phyloP scores from a whole-genome alignment of 164 flowering plant species.

The Annona cherimola region DNA sequence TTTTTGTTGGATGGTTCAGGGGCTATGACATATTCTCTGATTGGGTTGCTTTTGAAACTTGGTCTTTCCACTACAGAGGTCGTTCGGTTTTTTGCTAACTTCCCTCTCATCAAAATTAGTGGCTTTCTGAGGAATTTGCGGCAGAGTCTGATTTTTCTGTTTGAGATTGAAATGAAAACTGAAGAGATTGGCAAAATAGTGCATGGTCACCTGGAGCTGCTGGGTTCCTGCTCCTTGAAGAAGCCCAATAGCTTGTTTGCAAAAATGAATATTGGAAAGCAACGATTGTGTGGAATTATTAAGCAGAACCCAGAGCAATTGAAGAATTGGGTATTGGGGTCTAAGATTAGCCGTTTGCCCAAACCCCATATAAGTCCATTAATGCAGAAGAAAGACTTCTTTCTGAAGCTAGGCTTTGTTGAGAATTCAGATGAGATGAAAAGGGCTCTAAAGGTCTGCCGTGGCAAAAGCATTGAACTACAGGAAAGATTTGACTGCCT shows the following conservation, averaged over 20 bases:
- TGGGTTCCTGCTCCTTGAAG: slow-evolving; percentile 49
- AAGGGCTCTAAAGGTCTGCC: slow-evolving; percentile 42
- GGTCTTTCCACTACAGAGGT: slow-evolving; percentile 32
- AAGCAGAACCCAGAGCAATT: slow-evolving; percentile 45
- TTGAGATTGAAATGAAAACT: slow-evolving; percentile 44
- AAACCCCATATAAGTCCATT: slow-evolving; percentile 17
- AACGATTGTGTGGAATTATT: slow-evolving; percentile 37
- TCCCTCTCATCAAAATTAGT: slow-evolving; percentile 34
- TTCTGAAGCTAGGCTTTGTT: slow-evolving; percentile 46
- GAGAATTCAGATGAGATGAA: slow-evolving; percentile 48
- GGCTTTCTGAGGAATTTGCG: slow-evolving; percentile 40
- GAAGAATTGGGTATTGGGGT: slow-evolving; percentile 45
- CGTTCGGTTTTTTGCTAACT: slow-evolving; percentile 30
- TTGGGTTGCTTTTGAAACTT: slow-evolving; percentile 43
- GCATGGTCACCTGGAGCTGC: slow-evolving; percentile 24
- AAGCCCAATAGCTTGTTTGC: slow-evolving; percentile 30
- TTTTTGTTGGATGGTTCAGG: slow-evolving; percentile 55
- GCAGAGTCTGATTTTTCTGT: slow-evolving; percentile 31
- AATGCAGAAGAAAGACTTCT: slow-evolving; percentile 41
- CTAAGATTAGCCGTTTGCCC: slow-evolving; percentile 31
- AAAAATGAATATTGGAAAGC: slow-evolving; percentile 37
- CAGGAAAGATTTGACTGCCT: slow-evolving; percentile 66
- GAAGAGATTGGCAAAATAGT: slow-evolving; percentile 39
- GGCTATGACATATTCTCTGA: slow-evolving; percentile 20
- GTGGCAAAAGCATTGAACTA: slow-evolving; percentile 56